Conservation (phyloP, 2,329 filamentous ascomycete species). For the Penicillium sp. region DNA sequence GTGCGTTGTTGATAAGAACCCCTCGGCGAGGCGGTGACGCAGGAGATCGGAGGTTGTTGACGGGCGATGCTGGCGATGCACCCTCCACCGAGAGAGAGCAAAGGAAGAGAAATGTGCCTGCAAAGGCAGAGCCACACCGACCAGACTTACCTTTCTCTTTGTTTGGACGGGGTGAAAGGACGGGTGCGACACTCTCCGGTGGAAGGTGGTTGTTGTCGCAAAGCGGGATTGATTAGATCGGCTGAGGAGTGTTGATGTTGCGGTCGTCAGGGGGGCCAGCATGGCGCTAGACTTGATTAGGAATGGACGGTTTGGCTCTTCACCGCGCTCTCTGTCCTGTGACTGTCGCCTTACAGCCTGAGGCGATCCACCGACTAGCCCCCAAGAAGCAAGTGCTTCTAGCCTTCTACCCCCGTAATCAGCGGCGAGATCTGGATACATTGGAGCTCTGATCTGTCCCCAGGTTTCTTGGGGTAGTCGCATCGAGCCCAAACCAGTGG, state of each 20-base stretch:
- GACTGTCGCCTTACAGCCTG: neutral
- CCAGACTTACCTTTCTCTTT: constrained; percentile 15
- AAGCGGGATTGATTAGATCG: constrained; percentile 28
- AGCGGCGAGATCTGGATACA: constrained; percentile 20
- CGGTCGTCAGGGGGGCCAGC: constrained; percentile 26
- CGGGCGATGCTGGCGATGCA: constrained; percentile 17
- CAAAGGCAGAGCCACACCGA: constrained; percentile 3
- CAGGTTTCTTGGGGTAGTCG: constrained; percentile 12
- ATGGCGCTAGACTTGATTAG: constrained; percentile 11
- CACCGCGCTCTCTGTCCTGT: neutral
- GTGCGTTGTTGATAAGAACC: constrained; percentile 31
- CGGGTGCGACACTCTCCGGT: constrained; percentile 14
- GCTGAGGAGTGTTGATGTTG: constrained; percentile 28
- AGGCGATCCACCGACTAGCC: neutral
- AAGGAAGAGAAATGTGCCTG: constrained; percentile 5
- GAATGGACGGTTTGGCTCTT: neutral
- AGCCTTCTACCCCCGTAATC: neutral
- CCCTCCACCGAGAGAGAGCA: constrained; percentile 23
- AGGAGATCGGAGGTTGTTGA: constrained; percentile 24
- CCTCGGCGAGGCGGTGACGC: constrained; percentile 41
- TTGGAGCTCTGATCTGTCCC: constrained; percentile 15
- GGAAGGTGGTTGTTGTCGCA: constrained; percentile 18
- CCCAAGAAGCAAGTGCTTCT: constrained; percentile 7
- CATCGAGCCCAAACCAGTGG: neutral
- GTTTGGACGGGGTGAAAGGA: neutral